These are phyloP conservation scores for Oryza glaberrima DNA, from an alignment of 176 grass and related monocot species.

Conservation along the genomic window DNA sequence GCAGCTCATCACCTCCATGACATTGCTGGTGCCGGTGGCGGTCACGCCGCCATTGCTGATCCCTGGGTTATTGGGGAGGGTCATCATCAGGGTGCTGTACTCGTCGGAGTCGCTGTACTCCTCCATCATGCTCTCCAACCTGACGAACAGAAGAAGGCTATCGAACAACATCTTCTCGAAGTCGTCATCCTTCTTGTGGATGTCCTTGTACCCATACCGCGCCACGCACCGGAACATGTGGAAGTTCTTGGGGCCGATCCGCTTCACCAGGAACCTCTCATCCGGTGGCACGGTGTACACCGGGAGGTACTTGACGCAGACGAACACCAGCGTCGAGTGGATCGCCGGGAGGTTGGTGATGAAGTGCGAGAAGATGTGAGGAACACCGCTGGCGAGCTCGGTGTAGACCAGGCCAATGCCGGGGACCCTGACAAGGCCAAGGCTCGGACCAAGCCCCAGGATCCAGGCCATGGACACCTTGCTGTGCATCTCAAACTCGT, in stretches of 20 bases:
- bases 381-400: slow-evolving; percentile 66
- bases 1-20: slow-evolving; percentile 44
- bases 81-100: slow-evolving; percentile 36
- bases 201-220: slow-evolving; percentile 83
- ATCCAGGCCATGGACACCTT: slow-evolving; percentile 94
- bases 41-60: slow-evolving; percentile 4
- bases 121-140: slow-evolving; percentile 76
- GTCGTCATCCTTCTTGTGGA: slow-evolving; percentile 74
- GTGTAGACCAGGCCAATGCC: slow-evolving; percentile 86
- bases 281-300: slow-evolving; percentile 67
- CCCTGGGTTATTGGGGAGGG: slow-evolving; percentile 2
- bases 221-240: slow-evolving; percentile 83
- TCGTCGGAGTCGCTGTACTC: slow-evolving; percentile 67
- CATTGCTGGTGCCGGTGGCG: neutral
- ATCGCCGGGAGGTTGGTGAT: slow-evolving; percentile 86
- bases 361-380: slow-evolving; percentile 92
- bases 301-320: slow-evolving; percentile 80
- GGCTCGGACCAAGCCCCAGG: slow-evolving; percentile 73
- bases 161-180: slow-evolving; percentile 72
- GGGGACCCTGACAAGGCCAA: slow-evolving; percentile 80
- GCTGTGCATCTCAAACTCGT: slow-evolving; percentile 82
- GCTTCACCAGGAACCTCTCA: slow-evolving; percentile 69
- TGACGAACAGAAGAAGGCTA: slow-evolving; percentile 57
- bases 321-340: slow-evolving; percentile 77
- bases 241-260: slow-evolving; percentile 71